Conservation (phyloP, 441 rosid species). For the Biscutella laevigata region DNA sequence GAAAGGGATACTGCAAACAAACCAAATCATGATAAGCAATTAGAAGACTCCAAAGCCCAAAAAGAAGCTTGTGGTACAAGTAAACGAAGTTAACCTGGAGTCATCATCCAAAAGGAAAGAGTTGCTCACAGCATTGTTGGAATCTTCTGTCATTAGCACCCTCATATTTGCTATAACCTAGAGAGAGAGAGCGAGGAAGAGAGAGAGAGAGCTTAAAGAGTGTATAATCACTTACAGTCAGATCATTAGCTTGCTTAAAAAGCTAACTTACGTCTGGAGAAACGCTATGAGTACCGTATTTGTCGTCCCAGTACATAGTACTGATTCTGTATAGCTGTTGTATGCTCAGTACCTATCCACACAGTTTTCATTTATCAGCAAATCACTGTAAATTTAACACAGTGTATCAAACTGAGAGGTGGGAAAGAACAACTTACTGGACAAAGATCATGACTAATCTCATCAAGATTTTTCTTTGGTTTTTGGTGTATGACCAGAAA, state of each 20-base stretch:
- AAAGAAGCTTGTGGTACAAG: background rate
- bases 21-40: background rate
- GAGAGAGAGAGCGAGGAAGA: background rate
- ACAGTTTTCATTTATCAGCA: background rate
- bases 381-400: background rate
- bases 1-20: slow-evolving; percentile 80
- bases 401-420: background rate
- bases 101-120: slow-evolving; percentile 94
- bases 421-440: slow-evolving; percentile 47
- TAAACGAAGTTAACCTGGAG: slow-evolving; percentile 51
- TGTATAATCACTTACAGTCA: background rate
- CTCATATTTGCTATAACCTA: slow-evolving; percentile 95
- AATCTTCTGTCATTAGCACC: slow-evolving; percentile 96
- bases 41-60: background rate
- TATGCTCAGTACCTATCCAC: slow-evolving; percentile 82
- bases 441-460: slow-evolving; percentile 91
- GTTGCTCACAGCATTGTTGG: slow-evolving; percentile 90
- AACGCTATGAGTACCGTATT: slow-evolving; percentile 93
- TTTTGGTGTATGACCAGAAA: slow-evolving; percentile 93
- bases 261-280: slow-evolving; percentile 72
- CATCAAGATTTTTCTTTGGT: slow-evolving; percentile 85
- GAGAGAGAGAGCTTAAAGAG: too few relatives aligned
- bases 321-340: slow-evolving; percentile 94
- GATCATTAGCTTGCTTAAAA: background rate
- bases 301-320: slow-evolving; percentile 99